Evolutionary conservation across 768 basidiomycete genomes (phyloP), one percentile per base, ranked within the genome.

Genomic region (Hypholoma sublateritium): DNA sequence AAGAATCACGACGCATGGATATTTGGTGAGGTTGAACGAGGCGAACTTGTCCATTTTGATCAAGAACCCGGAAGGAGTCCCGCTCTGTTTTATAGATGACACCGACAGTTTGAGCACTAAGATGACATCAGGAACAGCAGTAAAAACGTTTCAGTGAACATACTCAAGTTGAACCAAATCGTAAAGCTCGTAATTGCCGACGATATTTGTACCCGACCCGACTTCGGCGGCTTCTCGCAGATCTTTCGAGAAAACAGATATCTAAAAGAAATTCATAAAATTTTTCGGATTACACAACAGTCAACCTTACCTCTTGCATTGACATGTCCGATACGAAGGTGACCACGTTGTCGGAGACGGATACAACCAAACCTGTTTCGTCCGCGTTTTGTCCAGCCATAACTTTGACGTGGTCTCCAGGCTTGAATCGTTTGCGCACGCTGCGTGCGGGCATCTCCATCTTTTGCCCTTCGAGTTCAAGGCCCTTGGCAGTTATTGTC

Each of bases 331-430:
- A 96, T 62, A 97, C 73, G 76, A 98, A 95, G 1, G 96, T 98
- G 14, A 98, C 91, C 22, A 94, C 85, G 50, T 95, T 93, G 65
- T 93, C 92, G 4, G 89, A 79, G 17, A 95, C 88, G 19, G 93
- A 89, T 21, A 98, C 90, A 36, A 99, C 96, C 64, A 98, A 80
- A 76, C 97, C 97, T 3, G 95, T 95, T 72, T 97, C 95, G 65
- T 97, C 93, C 7, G 86, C 84, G 67, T 98, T 97, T 72, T 94
- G 88, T 21, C 97, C 97, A 14, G 87, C 81, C 87, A 98, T 94
- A 56, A 98, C 96, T 74, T 98, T 98, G 73, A 99, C 94, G 66
- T 99, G 97, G 73, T 98, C 96, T 67, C 97, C 97, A 54, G 94
- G 83, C 69, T 93, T 95, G 80, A 99, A 98, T 43, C 89, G 80